Evolutionary conservation across 1,284 basidiomycete species (phyloP), one percentile per base, ranked within the genome.

Genomic region (Fomitiporia mediterranea): DNA sequence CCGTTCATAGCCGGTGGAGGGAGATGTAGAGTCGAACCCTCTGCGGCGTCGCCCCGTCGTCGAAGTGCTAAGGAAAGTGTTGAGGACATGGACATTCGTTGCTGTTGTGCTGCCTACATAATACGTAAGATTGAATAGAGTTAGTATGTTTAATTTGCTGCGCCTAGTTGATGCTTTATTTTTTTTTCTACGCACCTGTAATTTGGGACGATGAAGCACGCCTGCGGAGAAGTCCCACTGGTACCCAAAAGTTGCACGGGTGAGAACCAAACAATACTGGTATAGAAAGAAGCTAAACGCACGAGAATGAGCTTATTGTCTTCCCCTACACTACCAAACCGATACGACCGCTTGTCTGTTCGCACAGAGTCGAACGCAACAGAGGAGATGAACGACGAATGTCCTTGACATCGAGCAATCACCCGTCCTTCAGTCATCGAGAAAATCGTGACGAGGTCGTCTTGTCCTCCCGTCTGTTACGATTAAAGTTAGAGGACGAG

Each of bases 361-460:
- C 88, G 81, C 51, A 84, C 77, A 11, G 90, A 85, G 70, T 99
- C 97, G 68, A 98, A 99, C 0, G 90, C 88, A 7, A 98, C 79
- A 2, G 83, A 79, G 0, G 91, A 89, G 3, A 99, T 91, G 66
- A 97, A 98, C 1, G 92, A 95, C 0, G 92, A 89, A 68, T 99
- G 96, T 0, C 96, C 97, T 70, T 98, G 94, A 72, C 95, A 98
- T 49, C 95, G 81, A 2, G 96, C 96, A n/a, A 99, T 84, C 11
- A 98, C 84, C 7, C 93, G 82, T 65, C 91, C 87, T 67, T 97
- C 94, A 78, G 87, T 89, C 0, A 92, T 91, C 0, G 94, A 93
- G 67, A 92, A 91, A 59, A 97, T 89, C 0, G 94, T 96, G 48
- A 98, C 77, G 9, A 99, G 78, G 66, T 99, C 96, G 67, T 99